Base-by-base conservation (phyloP, 2,329 filamentous ascomycete species). In the Botryosphaeria dothidea region DNA sequence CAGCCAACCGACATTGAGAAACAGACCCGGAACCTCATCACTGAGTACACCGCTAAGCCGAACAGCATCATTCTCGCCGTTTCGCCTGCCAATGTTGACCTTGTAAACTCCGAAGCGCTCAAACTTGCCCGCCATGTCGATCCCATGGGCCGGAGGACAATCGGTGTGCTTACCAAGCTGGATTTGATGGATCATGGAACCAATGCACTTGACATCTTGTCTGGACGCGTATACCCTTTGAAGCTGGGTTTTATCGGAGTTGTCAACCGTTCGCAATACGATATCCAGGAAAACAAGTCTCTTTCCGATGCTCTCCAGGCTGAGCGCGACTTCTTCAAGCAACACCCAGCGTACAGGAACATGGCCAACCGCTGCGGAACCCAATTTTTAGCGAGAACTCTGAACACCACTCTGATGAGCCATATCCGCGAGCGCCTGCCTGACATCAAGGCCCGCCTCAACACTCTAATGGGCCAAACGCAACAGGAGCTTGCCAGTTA, bases 131-230 rank as follows among this genome's bases (percentile, higher is more conserved):
- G 95, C 62, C 92, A 99, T 87, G 95, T 99, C 63, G 95, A 99
- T 78, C 91, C 95, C 2, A 89, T 97, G 78, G 95, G 95, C 68
- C 89, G 92, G 78, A 88, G 95, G 76, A 99, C 95, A 21, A 98
- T 99, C 74, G 95, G 95, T 73, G 94, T 99, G 65, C 85, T 99
- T 66, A 98, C 95, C 67, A 99, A 99, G 81, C 84, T 99, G 69
- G 95, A 99, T 77, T 83, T 99, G 65, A 99, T 99, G 95, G 95
- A 99, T 74, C 94, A 99, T 74, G 95, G 95, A 68, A 99, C 95
- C 65, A 98, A 99, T 74, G 95, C 95, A 17, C 85, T 99, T 71
- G 95, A 99, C 74, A 99, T 99, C 71, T 85, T 99, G n/a, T 96
- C 94, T 6, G 95, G 95, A 3, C 90, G 95, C 27, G 95, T 99